Conservation (phyloP, 2,329 filamentous ascomycete species). For the Bipolaris sorokiniana region DNA sequence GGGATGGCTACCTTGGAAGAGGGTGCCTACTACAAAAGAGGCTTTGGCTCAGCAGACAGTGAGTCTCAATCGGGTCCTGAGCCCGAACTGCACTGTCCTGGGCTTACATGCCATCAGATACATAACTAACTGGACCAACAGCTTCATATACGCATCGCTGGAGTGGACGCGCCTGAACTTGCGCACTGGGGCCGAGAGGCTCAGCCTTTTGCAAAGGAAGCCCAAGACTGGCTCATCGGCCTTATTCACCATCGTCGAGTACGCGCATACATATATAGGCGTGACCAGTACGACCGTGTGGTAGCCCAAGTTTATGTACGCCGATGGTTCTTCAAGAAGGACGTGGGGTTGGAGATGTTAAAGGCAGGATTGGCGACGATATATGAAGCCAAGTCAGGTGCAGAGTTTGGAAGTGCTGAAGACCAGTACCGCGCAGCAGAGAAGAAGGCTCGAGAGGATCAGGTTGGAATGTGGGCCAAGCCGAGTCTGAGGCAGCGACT, state of each 20-base stretch:
- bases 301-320: conserved; percentile 85
- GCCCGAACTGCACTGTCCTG: background rate
- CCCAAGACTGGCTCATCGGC: conserved; percentile 76
- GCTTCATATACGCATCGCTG: conserved; percentile 89
- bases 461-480: conserved; percentile 70
- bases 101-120: background rate
- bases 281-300: conserved; percentile 90
- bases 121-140: conserved; percentile 49
- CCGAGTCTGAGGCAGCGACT: conserved; percentile 49
- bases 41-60: conserved; percentile 80
- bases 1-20: conserved; percentile 82
- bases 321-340: conserved; percentile 69
- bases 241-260: conserved; percentile 77
- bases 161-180: conserved; percentile 89
- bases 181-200: conserved; percentile 89
- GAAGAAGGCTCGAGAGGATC: conserved; percentile 53
- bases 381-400: conserved; percentile 90
- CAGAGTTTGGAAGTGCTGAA: conserved; percentile 78
- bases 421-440: conserved; percentile 70
- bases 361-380: conserved; percentile 83
- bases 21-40: conserved; percentile 70
- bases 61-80: conserved; percentile 27
- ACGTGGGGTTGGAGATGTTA: conserved; percentile 91
- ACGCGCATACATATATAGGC: conserved; percentile 79
- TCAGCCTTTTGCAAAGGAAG: conserved; percentile 83